phyloP scores from a whole-genome alignment of 2,329 filamentous ascomycete genomes.

The Colletotrichum spaethianum region DNA sequence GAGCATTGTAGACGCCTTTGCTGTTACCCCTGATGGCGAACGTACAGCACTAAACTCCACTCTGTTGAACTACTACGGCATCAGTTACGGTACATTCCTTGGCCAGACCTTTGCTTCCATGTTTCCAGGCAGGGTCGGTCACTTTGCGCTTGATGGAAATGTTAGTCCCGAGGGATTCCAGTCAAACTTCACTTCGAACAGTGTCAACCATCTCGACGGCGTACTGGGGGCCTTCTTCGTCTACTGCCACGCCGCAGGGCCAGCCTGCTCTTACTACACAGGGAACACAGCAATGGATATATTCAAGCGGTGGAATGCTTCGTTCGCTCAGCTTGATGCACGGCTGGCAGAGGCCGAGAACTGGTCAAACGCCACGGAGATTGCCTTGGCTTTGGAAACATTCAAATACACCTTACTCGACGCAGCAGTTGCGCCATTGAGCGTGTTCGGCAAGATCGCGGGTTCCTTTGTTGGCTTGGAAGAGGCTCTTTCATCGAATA shows the following conservation, averaged over 20 bases:
- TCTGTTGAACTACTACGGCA: slow-evolving; percentile 59
- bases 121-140: slow-evolving; percentile 54
- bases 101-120: slow-evolving; percentile 57
- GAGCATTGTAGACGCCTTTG: slow-evolving; percentile 54
- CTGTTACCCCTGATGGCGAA: slow-evolving; percentile 32
- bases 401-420: slow-evolving; percentile 7
- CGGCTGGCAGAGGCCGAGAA: slow-evolving; percentile 34
- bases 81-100: slow-evolving; percentile 63
- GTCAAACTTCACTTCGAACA: slow-evolving; percentile 53
- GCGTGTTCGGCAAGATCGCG: neutral
- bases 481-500: neutral
- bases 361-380: slow-evolving; percentile 40
- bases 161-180: slow-evolving; percentile 56
- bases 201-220: slow-evolving; percentile 59
- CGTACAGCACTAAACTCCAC: slow-evolving; percentile 36
- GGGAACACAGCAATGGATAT: slow-evolving; percentile 52
- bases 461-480: neutral
- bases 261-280: slow-evolving; percentile 55
- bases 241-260: slow-evolving; percentile 58
- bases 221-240: slow-evolving; percentile 59
- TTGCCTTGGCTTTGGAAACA: slow-evolving; percentile 10
- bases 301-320: slow-evolving; percentile 45
- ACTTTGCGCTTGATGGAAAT: slow-evolving; percentile 61
- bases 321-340: slow-evolving; percentile 42
- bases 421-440: neutral